These are phyloP conservation scores for Pharus latifolius DNA, from an alignment of 176 grass and related monocot species.

Conservation along the genomic window DNA sequence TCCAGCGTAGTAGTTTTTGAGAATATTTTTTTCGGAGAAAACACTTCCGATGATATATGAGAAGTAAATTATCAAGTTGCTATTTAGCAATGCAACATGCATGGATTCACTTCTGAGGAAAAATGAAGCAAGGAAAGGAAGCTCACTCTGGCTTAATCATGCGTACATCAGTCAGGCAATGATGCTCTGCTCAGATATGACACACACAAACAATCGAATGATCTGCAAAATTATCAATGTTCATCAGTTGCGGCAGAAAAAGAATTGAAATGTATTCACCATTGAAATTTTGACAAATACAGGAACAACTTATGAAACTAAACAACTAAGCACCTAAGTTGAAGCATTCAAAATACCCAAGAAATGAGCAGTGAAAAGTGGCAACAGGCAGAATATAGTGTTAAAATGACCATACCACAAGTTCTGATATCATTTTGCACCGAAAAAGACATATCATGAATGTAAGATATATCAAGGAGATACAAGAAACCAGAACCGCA, in stretches of 20 bases:
- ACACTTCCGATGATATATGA: background rate
- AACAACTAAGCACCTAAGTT: background rate
- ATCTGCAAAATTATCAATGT: background rate
- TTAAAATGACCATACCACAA: background rate
- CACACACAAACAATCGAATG: background rate
- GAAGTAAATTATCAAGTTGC: background rate
- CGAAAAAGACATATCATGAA: background rate
- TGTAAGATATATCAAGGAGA: background rate
- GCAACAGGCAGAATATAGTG: background rate
- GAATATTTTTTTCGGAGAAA: too few relatives aligned
- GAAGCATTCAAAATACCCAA: background rate
- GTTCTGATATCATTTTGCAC: background rate
- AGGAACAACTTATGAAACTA: background rate
- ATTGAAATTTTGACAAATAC: background rate
- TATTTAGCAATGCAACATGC: conserved; percentile 3
- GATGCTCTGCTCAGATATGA: conserved; percentile 1
- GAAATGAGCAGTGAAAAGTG: background rate
- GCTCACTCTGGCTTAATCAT: conserved; percentile 8
- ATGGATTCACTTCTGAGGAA: conserved; percentile 4
- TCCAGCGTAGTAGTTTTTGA: background rate
- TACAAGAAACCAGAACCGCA: background rate
- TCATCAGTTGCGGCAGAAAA: background rate
- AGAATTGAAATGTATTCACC: background rate
- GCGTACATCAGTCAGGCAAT: background rate
- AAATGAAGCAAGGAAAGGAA: conserved; percentile 25